These are phyloP conservation scores for Debaryomyces udenii DNA, from an alignment of 1,139 yeast species.

Conservation along the genomic window DNA sequence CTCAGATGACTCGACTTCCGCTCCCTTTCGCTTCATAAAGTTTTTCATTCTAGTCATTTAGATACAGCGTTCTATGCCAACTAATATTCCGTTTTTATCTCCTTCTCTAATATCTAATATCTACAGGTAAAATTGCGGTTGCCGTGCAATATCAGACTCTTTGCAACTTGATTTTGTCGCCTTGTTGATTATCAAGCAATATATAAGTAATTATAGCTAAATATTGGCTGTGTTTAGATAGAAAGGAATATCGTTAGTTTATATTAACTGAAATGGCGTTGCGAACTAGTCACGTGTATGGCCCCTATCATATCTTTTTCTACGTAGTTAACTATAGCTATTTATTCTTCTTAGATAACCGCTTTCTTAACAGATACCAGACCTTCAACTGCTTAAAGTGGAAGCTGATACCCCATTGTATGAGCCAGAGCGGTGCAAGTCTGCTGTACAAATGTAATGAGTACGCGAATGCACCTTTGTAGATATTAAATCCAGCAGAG, in stretches of 20 bases:
- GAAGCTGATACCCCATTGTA: slow-evolving; percentile 27
- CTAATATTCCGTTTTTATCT: neutral
- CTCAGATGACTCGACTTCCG: slow-evolving; percentile 5
- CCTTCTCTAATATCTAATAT: neutral
- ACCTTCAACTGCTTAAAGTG: slow-evolving; percentile 32
- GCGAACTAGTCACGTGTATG: slow-evolving; percentile 7
- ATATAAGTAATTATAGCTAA: too few relatives aligned
- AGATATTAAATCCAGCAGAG: slow-evolving; percentile 35
- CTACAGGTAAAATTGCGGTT: too few relatives aligned
- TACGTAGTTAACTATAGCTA: slow-evolving; percentile 12
- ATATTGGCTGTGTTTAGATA: too few relatives aligned
- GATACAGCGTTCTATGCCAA: neutral
- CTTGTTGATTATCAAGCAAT: neutral
- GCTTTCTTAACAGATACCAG: slow-evolving; percentile 8
- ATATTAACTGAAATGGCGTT: slow-evolving; percentile 5
- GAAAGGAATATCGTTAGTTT: slow-evolving; percentile 1
- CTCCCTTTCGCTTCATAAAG: neutral
- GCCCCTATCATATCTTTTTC: slow-evolving; percentile 12
- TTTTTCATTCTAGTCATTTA: slow-evolving; percentile 1
- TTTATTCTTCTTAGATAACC: slow-evolving; percentile 5
- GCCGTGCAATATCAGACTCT: too few relatives aligned
- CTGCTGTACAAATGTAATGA: slow-evolving; percentile 26
- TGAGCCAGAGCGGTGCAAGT: slow-evolving; percentile 34
- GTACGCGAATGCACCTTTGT: slow-evolving; percentile 29
- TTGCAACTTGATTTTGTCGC: too few relatives aligned